Percentiles rank a stretch among this genome's conserved stretches.
Evolutionary conservation across 768 basidiomycete species (phyloP).

Genomic region (Suillus subaureus): DNA sequence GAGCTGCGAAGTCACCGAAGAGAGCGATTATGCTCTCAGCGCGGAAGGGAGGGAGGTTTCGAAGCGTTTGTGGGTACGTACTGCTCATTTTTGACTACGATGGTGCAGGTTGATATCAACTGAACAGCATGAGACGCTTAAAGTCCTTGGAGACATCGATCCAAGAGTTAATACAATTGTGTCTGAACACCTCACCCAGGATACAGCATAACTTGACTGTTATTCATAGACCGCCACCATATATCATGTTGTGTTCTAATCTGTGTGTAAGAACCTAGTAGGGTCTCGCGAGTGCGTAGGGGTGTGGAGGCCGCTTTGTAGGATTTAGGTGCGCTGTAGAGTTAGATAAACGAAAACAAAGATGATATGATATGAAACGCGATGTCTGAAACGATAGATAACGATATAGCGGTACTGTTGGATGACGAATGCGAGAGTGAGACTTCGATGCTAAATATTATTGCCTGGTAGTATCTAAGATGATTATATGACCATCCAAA

Average conservation of each 20-base stretch:
- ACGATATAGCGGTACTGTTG: too few species aligned
- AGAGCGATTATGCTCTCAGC: constrained; percentile 31
- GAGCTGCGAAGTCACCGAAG: constrained; percentile 27
- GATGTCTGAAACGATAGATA: too few species aligned
- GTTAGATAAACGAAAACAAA: too few species aligned
- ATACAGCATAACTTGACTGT: not conserved
- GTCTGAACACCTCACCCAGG: constrained; percentile 22
- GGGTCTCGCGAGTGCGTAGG: too few species aligned
- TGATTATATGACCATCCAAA: too few species aligned
- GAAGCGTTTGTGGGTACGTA: constrained; percentile 36
- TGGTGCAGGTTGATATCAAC: not conserved
- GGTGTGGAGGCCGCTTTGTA: too few species aligned
- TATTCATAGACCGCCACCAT: not conserved
- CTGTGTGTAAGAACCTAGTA: too few species aligned
- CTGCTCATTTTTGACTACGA: not conserved
- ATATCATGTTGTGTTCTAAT: not conserved
- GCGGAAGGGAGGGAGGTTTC: constrained; percentile 33
- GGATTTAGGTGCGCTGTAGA: too few species aligned
- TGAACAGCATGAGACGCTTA: constrained; percentile 30
- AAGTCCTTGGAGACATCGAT: constrained; percentile 28
- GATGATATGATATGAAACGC: too few species aligned
- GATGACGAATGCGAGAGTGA: too few species aligned
- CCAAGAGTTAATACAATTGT: constrained; percentile 29
- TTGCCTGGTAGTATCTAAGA: too few species aligned
- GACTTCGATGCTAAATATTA: too few species aligned